These are phyloP conservation scores for Viola pubescens DNA, from an alignment of 441 rosid species.

Conservation along the genomic window DNA sequence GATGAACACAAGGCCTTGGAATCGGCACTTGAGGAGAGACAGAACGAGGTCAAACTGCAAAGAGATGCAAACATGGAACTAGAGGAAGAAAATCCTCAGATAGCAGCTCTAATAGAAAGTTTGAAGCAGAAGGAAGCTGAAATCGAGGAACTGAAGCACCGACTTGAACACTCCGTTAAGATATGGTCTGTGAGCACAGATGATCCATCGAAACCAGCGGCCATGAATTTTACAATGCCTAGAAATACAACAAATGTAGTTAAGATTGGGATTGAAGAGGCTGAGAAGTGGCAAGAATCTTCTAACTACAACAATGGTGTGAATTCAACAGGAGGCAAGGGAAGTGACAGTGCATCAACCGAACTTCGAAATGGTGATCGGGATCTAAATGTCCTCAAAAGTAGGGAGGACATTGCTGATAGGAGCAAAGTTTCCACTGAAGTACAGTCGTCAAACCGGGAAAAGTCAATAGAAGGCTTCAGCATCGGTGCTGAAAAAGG, in stretches of 20 bases:
- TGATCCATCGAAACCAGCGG: slow-evolving; percentile 21
- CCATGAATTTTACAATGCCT: slow-evolving; percentile 13
- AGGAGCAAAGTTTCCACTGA: slow-evolving; percentile 7
- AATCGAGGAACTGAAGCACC: slow-evolving; percentile 39
- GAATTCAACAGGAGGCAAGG: slow-evolving; percentile 8
- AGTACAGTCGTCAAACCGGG: slow-evolving; percentile 1
- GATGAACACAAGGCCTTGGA: slow-evolving; percentile 43
- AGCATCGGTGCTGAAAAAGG: neutral
- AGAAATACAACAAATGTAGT: slow-evolving; percentile 5
- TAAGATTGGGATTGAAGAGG: slow-evolving; percentile 7
- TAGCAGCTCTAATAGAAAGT: slow-evolving; percentile 26
- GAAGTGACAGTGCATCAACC: slow-evolving; percentile 2
- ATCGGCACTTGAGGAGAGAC: slow-evolving; percentile 40
- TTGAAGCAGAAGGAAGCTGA: slow-evolving; percentile 46
- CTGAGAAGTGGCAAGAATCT: slow-evolving; percentile 3
- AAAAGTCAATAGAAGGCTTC: slow-evolving; percentile 4
- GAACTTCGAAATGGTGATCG: neutral
- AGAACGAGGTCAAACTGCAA: slow-evolving; percentile 31
- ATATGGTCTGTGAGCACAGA: slow-evolving; percentile 25
- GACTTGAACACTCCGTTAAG: slow-evolving; percentile 18
- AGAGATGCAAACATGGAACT: slow-evolving; percentile 17
- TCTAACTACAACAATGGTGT: neutral
- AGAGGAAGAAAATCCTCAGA: slow-evolving; percentile 16
- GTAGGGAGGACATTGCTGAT: neutral
- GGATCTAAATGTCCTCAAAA: slow-evolving; percentile 12